Conservation (phyloP, 345 rosid genomes). For the Conringia planisiliqua region DNA sequence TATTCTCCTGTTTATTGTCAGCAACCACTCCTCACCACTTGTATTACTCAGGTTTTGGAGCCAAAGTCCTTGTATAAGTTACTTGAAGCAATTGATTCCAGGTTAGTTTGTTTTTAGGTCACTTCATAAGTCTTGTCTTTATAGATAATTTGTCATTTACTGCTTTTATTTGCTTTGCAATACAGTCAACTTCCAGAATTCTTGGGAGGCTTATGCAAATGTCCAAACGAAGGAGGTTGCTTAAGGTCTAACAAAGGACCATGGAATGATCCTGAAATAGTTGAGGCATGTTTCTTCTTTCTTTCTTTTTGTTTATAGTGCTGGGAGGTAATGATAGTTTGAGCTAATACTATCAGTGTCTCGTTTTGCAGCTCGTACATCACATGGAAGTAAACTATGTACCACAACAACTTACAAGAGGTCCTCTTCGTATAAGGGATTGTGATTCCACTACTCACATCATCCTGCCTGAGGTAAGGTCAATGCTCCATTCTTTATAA, state of each 20-base stretch:
- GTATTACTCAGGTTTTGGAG: constrained; percentile 69
- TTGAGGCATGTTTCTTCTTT: constrained; percentile 52
- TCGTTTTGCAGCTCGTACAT: constrained; percentile 49
- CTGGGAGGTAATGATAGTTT: not conserved
- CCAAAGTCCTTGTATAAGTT: constrained; percentile 68
- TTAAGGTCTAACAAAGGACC: constrained; percentile 92
- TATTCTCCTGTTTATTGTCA: not conserved
- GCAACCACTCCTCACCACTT: constrained; percentile 11
- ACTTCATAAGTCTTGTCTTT: not conserved
- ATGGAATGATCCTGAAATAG: constrained; percentile 82
- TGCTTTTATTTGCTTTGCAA: not conserved
- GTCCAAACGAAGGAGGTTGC: constrained; percentile 80
- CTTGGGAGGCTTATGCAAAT: constrained; percentile 87
- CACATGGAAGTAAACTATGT: constrained; percentile 50
- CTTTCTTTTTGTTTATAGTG: constrained; percentile 2
- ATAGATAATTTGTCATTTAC: not conserved
- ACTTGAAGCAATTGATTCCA: constrained; percentile 75
- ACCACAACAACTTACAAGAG: constrained; percentile 51
- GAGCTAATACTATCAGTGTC: not conserved
- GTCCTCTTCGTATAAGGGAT: constrained; percentile 34
- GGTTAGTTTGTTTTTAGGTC: constrained; percentile 34
- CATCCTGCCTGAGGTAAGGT: constrained; percentile 43
- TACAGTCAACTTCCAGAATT: constrained; percentile 92
- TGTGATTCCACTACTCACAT: constrained; percentile 39
- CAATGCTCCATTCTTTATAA: not conserved